These are phyloP conservation scores for Drechslerella coelobrocha DNA, from an alignment of 2,329 filamentous ascomycete genomes.

Conservation along the genomic window DNA sequence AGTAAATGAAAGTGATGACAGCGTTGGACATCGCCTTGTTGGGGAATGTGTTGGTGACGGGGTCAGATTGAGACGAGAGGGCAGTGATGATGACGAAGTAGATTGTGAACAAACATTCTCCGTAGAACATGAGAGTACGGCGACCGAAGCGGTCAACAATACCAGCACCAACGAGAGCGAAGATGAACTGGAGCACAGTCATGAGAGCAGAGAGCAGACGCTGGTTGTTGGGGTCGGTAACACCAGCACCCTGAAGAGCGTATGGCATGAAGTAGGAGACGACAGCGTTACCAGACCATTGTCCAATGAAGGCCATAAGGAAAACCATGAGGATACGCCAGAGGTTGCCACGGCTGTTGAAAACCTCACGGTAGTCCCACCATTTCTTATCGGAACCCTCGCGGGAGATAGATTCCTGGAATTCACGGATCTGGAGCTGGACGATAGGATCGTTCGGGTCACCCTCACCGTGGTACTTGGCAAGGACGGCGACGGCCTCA, in stretches of 20 bases:
- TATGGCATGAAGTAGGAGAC: constrained; percentile 66
- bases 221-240: constrained; percentile 62
- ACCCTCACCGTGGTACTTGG: constrained; percentile 61
- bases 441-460: constrained; percentile 63
- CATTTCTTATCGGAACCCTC: constrained; percentile 62
- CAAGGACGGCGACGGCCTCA: constrained; percentile 60
- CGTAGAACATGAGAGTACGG: constrained; percentile 61
- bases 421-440: constrained; percentile 61
- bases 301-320: constrained; percentile 66
- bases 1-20: constrained; percentile 57
- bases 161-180: constrained; percentile 57
- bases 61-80: constrained; percentile 56
- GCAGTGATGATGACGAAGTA: constrained; percentile 59
- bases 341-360: constrained; percentile 64
- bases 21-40: constrained; percentile 52
- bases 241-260: constrained; percentile 64
- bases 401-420: constrained; percentile 61
- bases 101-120: constrained; percentile 60
- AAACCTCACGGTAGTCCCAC: constrained; percentile 64
- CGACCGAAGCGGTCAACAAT: constrained; percentile 55
- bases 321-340: constrained; percentile 64
- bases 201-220: constrained; percentile 64
- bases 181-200: constrained; percentile 55
- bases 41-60: constrained; percentile 62
- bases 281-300: constrained; percentile 65